These are phyloP conservation scores for Tremellales sp. DNA, from an alignment of 1,284 basidiomycete species.

Conservation along the genomic window DNA sequence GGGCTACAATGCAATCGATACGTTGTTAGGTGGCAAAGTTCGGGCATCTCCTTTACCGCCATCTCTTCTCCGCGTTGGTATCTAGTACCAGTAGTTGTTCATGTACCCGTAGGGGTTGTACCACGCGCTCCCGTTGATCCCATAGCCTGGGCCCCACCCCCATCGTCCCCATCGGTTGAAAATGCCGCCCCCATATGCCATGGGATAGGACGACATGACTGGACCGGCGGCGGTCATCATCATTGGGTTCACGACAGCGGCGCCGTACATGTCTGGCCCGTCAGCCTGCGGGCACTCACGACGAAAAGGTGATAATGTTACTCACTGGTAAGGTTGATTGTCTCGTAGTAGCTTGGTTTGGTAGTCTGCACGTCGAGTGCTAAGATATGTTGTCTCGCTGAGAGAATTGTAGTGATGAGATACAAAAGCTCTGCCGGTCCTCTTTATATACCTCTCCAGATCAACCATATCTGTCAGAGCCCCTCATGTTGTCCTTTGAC, in stretches of 20 bases:
- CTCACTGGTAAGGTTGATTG: not conserved
- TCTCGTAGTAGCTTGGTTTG: not conserved
- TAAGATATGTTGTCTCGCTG: not conserved
- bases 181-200: conserved; percentile 15
- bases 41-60: too few relatives aligned
- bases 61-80: too few relatives aligned
- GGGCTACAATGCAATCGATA: too few relatives aligned
- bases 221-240: conserved; percentile 23
- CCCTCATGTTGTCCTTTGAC: not conserved
- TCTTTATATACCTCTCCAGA: not conserved
- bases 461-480: not conserved
- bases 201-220: conserved; percentile 18
- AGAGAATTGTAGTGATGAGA: too few relatives aligned
- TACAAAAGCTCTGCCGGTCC: not conserved
- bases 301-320: not conserved
- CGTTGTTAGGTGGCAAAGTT: too few relatives aligned
- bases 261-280: not conserved
- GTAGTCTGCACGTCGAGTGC: not conserved
- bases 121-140: conserved; percentile 17
- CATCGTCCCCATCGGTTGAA: conserved; percentile 20
- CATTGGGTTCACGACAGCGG: conserved; percentile 1
- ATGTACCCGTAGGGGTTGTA: conserved; percentile 28
- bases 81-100: conserved; percentile 31
- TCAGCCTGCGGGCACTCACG: not conserved
- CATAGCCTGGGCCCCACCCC: conserved; percentile 28